Percentiles rank a stretch among this genome's conserved stretches.
These are phyloP conservation scores for Leccinum barrowsii DNA, from an alignment of 768 basidiomycete genomes.

Conservation along the genomic window DNA sequence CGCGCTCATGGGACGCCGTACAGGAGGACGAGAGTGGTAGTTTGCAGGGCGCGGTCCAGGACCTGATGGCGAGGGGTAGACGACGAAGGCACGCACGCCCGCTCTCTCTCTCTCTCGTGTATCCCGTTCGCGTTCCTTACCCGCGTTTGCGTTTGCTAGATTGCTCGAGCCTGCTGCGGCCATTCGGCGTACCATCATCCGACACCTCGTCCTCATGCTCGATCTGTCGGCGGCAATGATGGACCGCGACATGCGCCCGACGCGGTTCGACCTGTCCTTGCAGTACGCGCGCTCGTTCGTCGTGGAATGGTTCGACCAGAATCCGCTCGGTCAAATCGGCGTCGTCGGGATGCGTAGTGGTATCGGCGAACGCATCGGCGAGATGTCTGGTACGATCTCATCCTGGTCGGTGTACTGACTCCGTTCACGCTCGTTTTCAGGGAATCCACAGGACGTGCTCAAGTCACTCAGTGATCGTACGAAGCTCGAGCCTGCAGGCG, in stretches of 20 bases:
- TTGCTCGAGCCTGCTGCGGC: constrained; percentile 80
- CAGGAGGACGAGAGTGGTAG: constrained; percentile 95
- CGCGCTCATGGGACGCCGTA: constrained; percentile 94
- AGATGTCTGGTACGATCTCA: constrained; percentile 77
- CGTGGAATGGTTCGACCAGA: constrained; percentile 98
- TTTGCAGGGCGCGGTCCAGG: constrained; percentile 85
- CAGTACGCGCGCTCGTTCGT: constrained; percentile 92
- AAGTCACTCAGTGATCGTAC: constrained; percentile 80
- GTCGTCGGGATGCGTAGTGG: constrained; percentile 91
- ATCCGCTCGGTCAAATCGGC: constrained; percentile 95
- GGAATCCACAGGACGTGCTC: constrained; percentile 96
- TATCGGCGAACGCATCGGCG: constrained; percentile 83
- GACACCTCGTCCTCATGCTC: constrained; percentile 88
- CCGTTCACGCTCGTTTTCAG: constrained; percentile 37
- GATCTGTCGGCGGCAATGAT: constrained; percentile 91
- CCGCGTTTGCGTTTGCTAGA: constrained; percentile 35
- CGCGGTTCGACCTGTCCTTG: constrained; percentile 85
- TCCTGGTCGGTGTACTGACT: not conserved
- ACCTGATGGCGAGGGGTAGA: constrained; percentile 80
- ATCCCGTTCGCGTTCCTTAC: constrained; percentile 6
- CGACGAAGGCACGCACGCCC: constrained; percentile 62
- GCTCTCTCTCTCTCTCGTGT: not conserved
- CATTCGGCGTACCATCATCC: constrained; percentile 92
- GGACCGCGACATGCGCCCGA: constrained; percentile 95
- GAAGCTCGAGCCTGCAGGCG: constrained; percentile 85